Conservation (phyloP, 1,139 yeast genomes). For the Yamadazyma siamensis region DNA sequence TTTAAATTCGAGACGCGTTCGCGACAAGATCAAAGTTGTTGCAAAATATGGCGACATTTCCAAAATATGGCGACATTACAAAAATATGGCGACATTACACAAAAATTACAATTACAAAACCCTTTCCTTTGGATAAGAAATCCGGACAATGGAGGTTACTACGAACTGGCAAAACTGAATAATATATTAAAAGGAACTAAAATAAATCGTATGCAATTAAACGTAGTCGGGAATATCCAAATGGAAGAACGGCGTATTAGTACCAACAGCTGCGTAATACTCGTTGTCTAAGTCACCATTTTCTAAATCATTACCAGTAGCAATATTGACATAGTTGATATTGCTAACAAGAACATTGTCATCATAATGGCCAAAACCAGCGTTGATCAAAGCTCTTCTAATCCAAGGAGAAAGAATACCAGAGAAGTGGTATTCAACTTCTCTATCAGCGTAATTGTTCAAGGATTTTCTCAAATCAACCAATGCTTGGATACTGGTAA, state of each 20-base stretch:
- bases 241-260: slow-evolving; percentile 84
- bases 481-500: slow-evolving; percentile 75
- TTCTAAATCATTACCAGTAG: slow-evolving; percentile 28
- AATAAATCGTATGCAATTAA: too few relatives aligned
- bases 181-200: too few relatives aligned
- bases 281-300: slow-evolving; percentile 26
- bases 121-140: too few relatives aligned
- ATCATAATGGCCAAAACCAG: slow-evolving; percentile 72
- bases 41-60: too few relatives aligned
- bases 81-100: too few relatives aligned
- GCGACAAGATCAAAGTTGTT: too few relatives aligned
- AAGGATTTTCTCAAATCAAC: slow-evolving; percentile 74
- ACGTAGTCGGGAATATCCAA: slow-evolving; percentile 83
- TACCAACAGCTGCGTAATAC: slow-evolving; percentile 59
- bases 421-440: slow-evolving; percentile 85
- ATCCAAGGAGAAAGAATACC: slow-evolving; percentile 88
- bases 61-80: too few relatives aligned
- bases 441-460: slow-evolving; percentile 73
- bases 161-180: too few relatives aligned
- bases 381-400: slow-evolving; percentile 67
- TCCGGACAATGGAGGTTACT: too few relatives aligned
- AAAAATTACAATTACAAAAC: too few relatives aligned
- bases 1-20: too few relatives aligned
- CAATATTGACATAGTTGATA: slow-evolving; percentile 39
- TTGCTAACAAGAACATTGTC: slow-evolving; percentile 42